phyloP scores from a whole-genome alignment of 306 rosid species.

The Castanea mollissima region DNA sequence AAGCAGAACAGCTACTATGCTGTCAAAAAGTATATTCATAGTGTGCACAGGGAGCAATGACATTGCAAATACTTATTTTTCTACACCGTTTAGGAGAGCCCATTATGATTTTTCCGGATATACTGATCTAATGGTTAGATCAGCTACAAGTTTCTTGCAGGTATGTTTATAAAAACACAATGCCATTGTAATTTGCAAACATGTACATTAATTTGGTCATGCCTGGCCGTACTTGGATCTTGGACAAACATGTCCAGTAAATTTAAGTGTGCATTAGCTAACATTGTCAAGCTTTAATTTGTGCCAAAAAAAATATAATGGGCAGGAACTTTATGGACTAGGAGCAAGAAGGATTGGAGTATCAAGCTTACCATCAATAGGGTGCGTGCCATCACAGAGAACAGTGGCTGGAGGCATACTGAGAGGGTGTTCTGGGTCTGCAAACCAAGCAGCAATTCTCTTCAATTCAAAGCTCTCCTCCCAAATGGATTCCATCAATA shows the following conservation, averaged over 20 bases:
- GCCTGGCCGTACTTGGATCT: too few relatives aligned
- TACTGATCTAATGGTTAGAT: constrained; percentile 49
- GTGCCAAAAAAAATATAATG: neutral
- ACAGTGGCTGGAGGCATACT: constrained; percentile 45
- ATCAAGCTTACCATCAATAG: constrained; percentile 43
- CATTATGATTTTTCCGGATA: constrained; percentile 48
- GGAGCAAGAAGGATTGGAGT: constrained; percentile 76
- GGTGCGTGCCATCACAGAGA: constrained; percentile 73
- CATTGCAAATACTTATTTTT: constrained; percentile 55
- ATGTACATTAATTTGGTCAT: too few relatives aligned
- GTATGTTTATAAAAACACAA: constrained; percentile 16
- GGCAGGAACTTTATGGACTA: constrained; percentile 51
- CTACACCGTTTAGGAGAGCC: constrained; percentile 32
- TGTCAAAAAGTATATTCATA: constrained; percentile 54
- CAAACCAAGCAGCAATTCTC: constrained; percentile 52
- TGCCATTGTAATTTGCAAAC: too few relatives aligned
- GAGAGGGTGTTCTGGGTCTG: constrained; percentile 40
- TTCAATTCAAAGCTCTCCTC: constrained; percentile 63
- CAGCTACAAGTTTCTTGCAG: constrained; percentile 50
- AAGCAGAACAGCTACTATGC: constrained; percentile 17
- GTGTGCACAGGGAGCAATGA: constrained; percentile 60
- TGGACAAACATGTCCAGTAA: too few relatives aligned
- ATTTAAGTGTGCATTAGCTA: too few relatives aligned
- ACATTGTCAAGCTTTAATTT: too few relatives aligned
- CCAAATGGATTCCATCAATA: constrained; percentile 24